A percentile compares a stretch with the other conserved stretches of the same genome.
phyloP scores from a whole-genome alignment of 176 grass and related monocot genomes.

The Chloris gayana region DNA sequence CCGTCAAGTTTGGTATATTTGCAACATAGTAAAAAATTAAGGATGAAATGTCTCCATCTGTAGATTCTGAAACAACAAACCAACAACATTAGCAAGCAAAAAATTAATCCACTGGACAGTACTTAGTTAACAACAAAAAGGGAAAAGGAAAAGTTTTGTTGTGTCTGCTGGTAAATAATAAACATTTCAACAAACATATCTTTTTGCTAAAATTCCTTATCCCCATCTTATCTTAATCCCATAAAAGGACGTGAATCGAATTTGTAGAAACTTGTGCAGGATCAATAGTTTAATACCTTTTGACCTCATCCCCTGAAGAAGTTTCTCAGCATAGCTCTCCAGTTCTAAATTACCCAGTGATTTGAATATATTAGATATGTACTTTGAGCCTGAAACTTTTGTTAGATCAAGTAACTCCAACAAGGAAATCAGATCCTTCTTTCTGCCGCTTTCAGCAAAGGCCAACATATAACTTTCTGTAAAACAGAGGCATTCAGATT shows the following conservation, averaged over 20 bases:
- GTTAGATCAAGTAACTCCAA: conserved; percentile 69
- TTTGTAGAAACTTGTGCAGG: conserved; percentile 2
- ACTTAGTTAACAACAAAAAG: background rate
- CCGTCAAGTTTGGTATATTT: conserved; percentile 67
- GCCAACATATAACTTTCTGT: conserved; percentile 90
- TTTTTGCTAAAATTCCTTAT: conserved; percentile 3
- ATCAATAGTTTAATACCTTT: conserved; percentile 63
- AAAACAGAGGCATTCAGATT: conserved; percentile 29
- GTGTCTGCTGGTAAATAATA: conserved; percentile 24
- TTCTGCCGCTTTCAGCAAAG: conserved; percentile 82
- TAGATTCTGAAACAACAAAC: conserved; percentile 54
- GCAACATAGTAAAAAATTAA: conserved; percentile 67
- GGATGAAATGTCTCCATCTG: conserved; percentile 55
- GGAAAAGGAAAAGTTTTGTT: background rate
- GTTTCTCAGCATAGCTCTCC: conserved; percentile 59
- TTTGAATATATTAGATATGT: conserved; percentile 71
- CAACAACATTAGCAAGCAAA: conserved; percentile 34
- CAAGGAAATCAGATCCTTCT: conserved; percentile 55
- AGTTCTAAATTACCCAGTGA: conserved; percentile 64
- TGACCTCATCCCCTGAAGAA: conserved; percentile 63
- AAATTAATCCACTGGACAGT: conserved; percentile 27
- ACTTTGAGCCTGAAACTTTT: conserved; percentile 64
- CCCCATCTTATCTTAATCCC: conserved; percentile 17
- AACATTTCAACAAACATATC: conserved; percentile 9
- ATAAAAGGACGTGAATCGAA: conserved; percentile 29